Base-by-base conservation (phyloP, 192 early-diverging fungal species). In the Diversispora eburnea region DNA sequence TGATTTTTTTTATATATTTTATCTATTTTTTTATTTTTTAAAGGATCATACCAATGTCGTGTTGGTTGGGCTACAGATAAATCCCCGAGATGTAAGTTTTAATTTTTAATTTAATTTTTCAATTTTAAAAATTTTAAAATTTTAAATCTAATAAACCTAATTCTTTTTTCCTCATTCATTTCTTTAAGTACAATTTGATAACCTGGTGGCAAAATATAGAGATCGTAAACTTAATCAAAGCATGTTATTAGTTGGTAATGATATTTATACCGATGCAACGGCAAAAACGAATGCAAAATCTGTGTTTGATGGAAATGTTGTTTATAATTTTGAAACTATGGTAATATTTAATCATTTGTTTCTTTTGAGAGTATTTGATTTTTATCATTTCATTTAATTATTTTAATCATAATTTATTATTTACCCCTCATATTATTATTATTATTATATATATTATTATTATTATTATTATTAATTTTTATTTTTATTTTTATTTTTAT, bases 11-110 rank as follows among this genome's bases (percentile, higher is more conserved):
- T 8, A 42, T 17, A 63, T 47, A 20, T 3, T 13, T 13, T 19
- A 66, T 61, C 22, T 17, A 51, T 64, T 39, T 52, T 46, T 58
- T 8, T 20, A 17, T 22, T 56, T 67, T 17, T 62, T 25, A 54
- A 80, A 88, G 86, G 86, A 25, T 93, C 94, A 45, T 85, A 85
- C 69, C 88, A 84, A 74, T 91, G 92, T 67, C 83, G 92, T 62
- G 93, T 91, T 25, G 94, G 94, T 22, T 96, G 92, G 92, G 91
- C 92, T 8, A 83, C 80, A 1, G 90, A 92, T 58, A 59, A 76
- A 4, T 58, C 56, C 8, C 90, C 90, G 8, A 74, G 85, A 75
- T 68, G 90, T 91, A 84, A 74, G 78, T 80, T 70, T 70, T 43
- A 22, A 55, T 7, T 57, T 70, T 78, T 64, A 46, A 13, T 25